A percentile compares a stretch with the other conserved stretches of the same genome.
These are phyloP conservation scores for Cryptosporidium bovis DNA, from an alignment of 169 alveolate species.

Conservation along the genomic window DNA sequence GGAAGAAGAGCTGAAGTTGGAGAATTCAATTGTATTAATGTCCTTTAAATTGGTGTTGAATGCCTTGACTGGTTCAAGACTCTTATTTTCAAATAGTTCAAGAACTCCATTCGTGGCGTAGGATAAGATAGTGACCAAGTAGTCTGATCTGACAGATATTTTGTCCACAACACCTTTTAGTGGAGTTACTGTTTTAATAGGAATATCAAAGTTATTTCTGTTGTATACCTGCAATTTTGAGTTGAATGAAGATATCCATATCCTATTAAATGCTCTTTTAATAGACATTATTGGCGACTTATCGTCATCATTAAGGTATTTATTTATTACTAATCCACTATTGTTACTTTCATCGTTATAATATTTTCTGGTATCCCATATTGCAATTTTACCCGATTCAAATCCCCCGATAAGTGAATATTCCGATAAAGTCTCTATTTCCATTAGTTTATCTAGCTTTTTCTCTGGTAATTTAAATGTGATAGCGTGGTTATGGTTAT, in stretches of 20 bases:
- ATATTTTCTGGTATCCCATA: slow-evolving; percentile 35
- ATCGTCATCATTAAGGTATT: background rate
- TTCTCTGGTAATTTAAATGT: too few relatives aligned
- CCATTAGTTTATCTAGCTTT: slow-evolving; percentile 7
- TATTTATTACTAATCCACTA: too few relatives aligned
- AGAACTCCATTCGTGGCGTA: background rate
- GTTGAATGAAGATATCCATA: slow-evolving; percentile 40
- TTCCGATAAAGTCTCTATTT: slow-evolving; percentile 11
- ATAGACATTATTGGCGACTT: slow-evolving; percentile 35
- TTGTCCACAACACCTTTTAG: slow-evolving; percentile 8
- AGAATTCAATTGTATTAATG: slow-evolving; percentile 9
- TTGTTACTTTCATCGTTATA: too few relatives aligned
- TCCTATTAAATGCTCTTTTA: slow-evolving; percentile 23
- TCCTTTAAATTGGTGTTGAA: slow-evolving; percentile 12
- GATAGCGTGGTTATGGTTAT: too few relatives aligned
- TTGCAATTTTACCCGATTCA: slow-evolving; percentile 24
- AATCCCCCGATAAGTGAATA: slow-evolving; percentile 18
- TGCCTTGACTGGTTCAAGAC: background rate
- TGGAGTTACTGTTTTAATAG: slow-evolving; percentile 13
- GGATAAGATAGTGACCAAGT: slow-evolving; percentile 12
- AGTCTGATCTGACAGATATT: slow-evolving; percentile 21
- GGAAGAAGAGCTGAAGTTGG: background rate
- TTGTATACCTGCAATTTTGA: slow-evolving; percentile 22
- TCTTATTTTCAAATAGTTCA: slow-evolving; percentile 40
- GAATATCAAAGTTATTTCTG: slow-evolving; percentile 30